Base-by-base conservation (phyloP, 257 asterid genomes). In the Solanum gracilifrons region DNA sequence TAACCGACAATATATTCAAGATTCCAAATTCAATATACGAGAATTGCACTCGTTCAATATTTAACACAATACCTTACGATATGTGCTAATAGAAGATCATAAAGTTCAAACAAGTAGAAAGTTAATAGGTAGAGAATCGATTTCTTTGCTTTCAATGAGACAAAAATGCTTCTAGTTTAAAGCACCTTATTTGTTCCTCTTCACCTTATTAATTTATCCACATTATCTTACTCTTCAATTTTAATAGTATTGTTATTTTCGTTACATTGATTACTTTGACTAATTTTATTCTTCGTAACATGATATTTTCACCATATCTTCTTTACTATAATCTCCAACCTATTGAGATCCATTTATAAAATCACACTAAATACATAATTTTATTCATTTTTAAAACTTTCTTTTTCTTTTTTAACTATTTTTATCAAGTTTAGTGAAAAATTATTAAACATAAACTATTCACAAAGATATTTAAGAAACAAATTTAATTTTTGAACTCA, bases 51-150 rank as follows among this genome's bases (percentile, higher is more conserved):
- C 12, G 1, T 51, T 15, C 21, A 6, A 51, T 51, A 48, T 16
- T 51, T 51, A 51, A 16, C 1, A 1, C n/a, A 55, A 55, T 55
- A 55, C 4, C n/a, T 55, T 55, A 55, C 2, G 2, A 55, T 0
- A 55, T 0, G n/a, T 55, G 64, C 10, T 55, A 18, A 18, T 55
- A 55, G n/a, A 18, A 18, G 0, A 55, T 55, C 64, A 66, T 66
- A 3, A 10, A 62, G 31, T 0, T 62, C 13, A 1, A 62, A 25
- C 15, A 23, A 11, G 29, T 10, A n/a, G 0, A 62, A n/a, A 10
- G 1, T n/a, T 10, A 62, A 2, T 62, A 6, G 33, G 18, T 2
- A 1, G 9, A 0, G 1, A 25, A 11, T 0, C 0, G 1, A 3
- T 66, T 27, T 12, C 35, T 62, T 9, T 62, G 7, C 9, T 27